Percentiles rank a stretch among this genome's conserved stretches.
These are phyloP conservation scores for Pseudonectria foliicola DNA, from an alignment of 2,329 filamentous ascomycete genomes.

Conservation along the genomic window DNA sequence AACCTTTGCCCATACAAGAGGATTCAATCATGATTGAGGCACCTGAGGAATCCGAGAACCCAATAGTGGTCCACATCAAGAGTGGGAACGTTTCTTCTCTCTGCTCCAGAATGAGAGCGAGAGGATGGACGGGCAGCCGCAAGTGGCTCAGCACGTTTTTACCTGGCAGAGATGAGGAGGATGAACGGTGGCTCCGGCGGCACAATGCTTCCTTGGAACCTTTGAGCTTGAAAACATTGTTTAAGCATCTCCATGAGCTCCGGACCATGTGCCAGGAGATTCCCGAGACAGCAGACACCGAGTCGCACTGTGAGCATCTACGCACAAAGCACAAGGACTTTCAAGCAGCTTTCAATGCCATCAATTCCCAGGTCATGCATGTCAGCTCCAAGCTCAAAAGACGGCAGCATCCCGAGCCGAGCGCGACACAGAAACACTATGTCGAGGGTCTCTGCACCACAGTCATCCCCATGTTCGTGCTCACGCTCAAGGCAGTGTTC, in stretches of 20 bases:
- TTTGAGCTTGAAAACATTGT: conserved; percentile 6
- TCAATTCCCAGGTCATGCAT: conserved; percentile 5
- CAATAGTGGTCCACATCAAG: conserved; percentile 4
- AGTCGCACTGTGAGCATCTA: conserved; percentile 10
- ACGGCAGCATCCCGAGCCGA: conserved; percentile 2
- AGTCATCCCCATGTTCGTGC: conserved; percentile 21
- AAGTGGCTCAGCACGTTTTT: conserved; percentile 8
- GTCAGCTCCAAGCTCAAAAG: conserved; percentile 2
- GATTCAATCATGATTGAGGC: conserved; percentile 15
- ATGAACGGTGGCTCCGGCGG: conserved; percentile 1
- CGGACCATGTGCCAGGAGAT: conserved; percentile 10
- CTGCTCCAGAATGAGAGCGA: conserved; percentile 2
- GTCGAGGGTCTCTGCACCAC: conserved; percentile 8
- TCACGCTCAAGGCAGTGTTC: conserved; percentile 16
- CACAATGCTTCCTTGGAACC: not conserved
- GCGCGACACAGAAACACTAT: not conserved
- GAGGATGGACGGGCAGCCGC: conserved; percentile 8
- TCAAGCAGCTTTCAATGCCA: conserved; percentile 4
- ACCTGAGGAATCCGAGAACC: conserved; percentile 4
- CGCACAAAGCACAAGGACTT: conserved; percentile 3
- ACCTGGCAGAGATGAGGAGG: not conserved
- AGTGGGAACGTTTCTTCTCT: conserved; percentile 6
- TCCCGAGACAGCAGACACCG: conserved; percentile 6
- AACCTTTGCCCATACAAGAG: not conserved
- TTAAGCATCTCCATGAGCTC: conserved; percentile 9